Conservation (phyloP, 2,329 filamentous ascomycete genomes). For the Ophiosphaerella korrae region DNA sequence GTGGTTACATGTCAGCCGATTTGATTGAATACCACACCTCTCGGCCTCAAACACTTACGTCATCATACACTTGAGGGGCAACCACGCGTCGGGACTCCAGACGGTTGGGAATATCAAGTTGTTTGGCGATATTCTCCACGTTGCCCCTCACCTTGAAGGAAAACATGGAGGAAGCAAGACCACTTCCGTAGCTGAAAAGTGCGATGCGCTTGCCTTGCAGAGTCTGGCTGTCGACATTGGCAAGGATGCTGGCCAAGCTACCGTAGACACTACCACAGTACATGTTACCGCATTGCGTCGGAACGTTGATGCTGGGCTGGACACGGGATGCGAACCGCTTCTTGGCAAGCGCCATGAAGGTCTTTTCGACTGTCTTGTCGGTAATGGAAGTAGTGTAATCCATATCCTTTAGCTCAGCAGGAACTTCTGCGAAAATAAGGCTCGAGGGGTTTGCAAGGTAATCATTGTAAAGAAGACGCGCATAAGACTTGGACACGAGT, state of each 20-base stretch:
- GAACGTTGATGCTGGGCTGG: conserved; percentile 56
- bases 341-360: conserved; percentile 58
- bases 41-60: conserved; percentile 36
- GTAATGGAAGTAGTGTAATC: conserved; percentile 54
- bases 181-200: conserved; percentile 60
- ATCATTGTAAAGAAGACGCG: conserved; percentile 59
- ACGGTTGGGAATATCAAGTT: conserved; percentile 54
- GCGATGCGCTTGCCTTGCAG: conserved; percentile 58
- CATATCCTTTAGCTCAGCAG: conserved; percentile 54
- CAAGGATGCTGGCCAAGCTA: conserved; percentile 54
- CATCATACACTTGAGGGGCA: conserved; percentile 56
- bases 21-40: conserved; percentile 14
- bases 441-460: conserved; percentile 54
- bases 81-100: conserved; percentile 53
- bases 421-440: conserved; percentile 56
- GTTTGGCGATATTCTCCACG: conserved; percentile 53
- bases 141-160: conserved; percentile 55
- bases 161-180: conserved; percentile 58
- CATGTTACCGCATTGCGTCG: conserved; percentile 62
- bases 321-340: conserved; percentile 58
- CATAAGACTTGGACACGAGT: conserved; percentile 60
- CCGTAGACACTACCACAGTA: conserved; percentile 60
- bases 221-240: conserved; percentile 52
- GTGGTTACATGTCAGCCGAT: conserved; percentile 28
- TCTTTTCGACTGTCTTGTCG: conserved; percentile 60